Base-by-base conservation (phyloP, 2,329 filamentous ascomycete genomes). In the Scorias spongiosa region DNA sequence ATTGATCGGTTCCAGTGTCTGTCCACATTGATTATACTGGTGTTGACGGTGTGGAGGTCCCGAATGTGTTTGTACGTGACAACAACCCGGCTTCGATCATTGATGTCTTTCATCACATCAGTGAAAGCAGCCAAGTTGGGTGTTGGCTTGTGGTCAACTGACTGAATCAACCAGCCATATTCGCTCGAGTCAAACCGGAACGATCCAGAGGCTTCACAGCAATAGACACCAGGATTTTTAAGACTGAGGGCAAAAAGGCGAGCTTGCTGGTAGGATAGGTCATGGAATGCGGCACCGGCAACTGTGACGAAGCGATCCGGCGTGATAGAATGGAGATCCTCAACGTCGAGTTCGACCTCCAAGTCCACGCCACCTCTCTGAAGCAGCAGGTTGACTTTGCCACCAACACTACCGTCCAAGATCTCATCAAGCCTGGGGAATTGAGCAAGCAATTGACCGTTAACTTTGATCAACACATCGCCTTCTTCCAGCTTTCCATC, bases 251-350 rank as follows among this genome's bases (percentile, higher is more conserved):
- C 89, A 61, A 95, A 96, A 4, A 95, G 74, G 9, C 91, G 80
- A n/a, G 91, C 87, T 64, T 96, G 88, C 60, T 98, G 91, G 62
- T 98, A 98, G 1, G 93, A 98, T 14, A 98, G 70, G 59, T 93
- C 78, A 66, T 98, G 93, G 69, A 98, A 96, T 46, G 87, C 89
- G 18, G 81, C 91, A 15, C 91, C 93, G 37, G 88, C 85, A 38
- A 96, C 89, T 4, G 87, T 85, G 43, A 96, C 84, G 59, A 96
- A 98, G 48, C 88, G 82, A 64, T 95, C 88, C 11, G 93, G 91
- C 2, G 91, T 96, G 61, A 98, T 98, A 45, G 75, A 76, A 67
- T 98, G 91, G 48, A 98, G 72, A 60, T 98, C 84, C 41, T 84
- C 87, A 39, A 96, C 88, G 42, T 78, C 68, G 44, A 96, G 74